Base-by-base conservation (phyloP, 805 yeast genomes). In the Candida lessepsii region DNA sequence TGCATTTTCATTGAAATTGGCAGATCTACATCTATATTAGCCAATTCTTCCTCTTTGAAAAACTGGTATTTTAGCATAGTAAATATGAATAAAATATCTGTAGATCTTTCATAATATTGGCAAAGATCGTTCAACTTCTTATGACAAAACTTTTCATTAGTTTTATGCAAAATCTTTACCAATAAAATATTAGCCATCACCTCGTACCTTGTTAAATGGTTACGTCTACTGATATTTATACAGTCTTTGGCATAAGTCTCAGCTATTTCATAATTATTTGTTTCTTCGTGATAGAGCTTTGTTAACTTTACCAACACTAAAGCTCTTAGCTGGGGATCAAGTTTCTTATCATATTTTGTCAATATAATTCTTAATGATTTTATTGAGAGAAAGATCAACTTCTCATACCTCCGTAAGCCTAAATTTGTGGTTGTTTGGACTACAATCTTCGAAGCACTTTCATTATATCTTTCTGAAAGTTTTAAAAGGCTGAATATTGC, bases 221-320 rank as follows among this genome's bases (percentile, higher is more conserved):
- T 39, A 7, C 39, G 23, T 13, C 18, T 15, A 19, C 35, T 25
- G 4, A 39, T 23, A n/a, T 20, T 10, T 5, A 39, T 14, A 24
- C 35, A 28, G 11, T 39, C 35, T 14, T 37, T 35, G 3, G 29
- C 19, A 20, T 31, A 41, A 5, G 30, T 36, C 20, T 70, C 70
- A 0, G 81, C 80, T 27, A 57, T 46, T 20, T 63, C 63, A 13
- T 57, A 46, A 45, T 67, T 65, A 2, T 54, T 55, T 0, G 80
- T 75, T 40, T 76, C 81, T 18, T 45, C 44, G 34, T 63, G 60
- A 37, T 67, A 60, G 3, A 73, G 35, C 9, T 50, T 50, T 0
- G 76, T 67, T 8, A 75, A 46, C 29, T 58, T 59, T 38, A 61
- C 65, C 29, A 61, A 59, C 0, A 71, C 47, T 2, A 48, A 36